Percentiles rank a stretch among this genome's conserved stretches.
Evolutionary conservation across 441 rosid genomes (phyloP).

Genomic region (Cnidoscolus chayamansa): DNA sequence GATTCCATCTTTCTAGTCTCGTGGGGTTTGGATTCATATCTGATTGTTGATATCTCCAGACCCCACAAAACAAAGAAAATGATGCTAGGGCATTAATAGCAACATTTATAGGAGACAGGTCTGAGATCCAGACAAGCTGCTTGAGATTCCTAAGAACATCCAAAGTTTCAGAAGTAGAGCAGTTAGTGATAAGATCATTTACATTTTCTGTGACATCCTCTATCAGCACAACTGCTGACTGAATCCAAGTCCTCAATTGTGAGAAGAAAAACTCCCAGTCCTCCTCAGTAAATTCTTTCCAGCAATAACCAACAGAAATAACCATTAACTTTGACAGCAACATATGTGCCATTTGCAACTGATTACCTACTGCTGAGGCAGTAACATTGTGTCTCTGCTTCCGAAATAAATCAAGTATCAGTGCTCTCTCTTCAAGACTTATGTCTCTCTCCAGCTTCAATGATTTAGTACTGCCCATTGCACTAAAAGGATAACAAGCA

Average conservation of each 20-base stretch:
- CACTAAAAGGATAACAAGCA: conserved; percentile 75
- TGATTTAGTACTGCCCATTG: conserved; percentile 38
- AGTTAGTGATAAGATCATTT: conserved; percentile 45
- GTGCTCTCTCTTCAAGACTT: conserved; percentile 53
- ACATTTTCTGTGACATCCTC: conserved; percentile 85
- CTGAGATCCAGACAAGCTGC: conserved; percentile 50
- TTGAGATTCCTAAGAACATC: conserved; percentile 53
- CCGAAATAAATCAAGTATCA: conserved; percentile 70
- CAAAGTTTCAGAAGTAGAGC: conserved; percentile 39
- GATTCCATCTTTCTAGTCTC: conserved; percentile 56
- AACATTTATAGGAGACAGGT: conserved; percentile 44
- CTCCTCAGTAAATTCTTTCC: conserved; percentile 69
- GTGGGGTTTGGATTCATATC: conserved; percentile 35
- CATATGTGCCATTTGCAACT: conserved; percentile 50
- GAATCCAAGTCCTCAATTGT: conserved; percentile 68
- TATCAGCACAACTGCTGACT: conserved; percentile 83
- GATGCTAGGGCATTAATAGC: conserved; percentile 71
- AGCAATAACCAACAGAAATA: conserved; percentile 80
- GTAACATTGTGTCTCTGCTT: conserved; percentile 62
- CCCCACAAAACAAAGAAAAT: conserved; percentile 51
- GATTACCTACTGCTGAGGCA: conserved; percentile 39
- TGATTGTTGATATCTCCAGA: conserved; percentile 33
- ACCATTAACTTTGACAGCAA: conserved; percentile 66
- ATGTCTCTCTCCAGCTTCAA: conserved; percentile 55
- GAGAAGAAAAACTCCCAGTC: conserved; percentile 85